A percentile compares a stretch with the other conserved stretches of the same genome.
Evolutionary conservation across 192 early-diverging fungal species (phyloP).

Genomic region (Linnemannia elongata): DNA sequence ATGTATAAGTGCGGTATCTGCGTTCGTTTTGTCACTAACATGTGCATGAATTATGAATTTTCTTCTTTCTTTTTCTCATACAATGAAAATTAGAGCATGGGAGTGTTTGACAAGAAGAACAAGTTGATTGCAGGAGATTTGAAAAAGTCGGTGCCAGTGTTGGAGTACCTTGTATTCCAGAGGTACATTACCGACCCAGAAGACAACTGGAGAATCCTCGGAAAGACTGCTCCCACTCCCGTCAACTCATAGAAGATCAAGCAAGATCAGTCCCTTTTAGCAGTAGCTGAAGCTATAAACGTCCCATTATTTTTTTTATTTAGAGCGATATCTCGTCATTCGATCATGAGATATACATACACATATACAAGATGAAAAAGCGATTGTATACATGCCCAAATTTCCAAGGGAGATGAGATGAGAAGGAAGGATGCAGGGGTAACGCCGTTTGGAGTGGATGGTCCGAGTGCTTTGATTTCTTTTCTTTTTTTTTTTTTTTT

Average conservation of each 20-base stretch:
- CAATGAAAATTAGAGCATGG: conserved; percentile 59
- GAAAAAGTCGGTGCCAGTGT: conserved; percentile 68
- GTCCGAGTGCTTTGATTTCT: neutral
- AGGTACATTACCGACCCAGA: conserved; percentile 68
- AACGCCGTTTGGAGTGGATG: neutral
- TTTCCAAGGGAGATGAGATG: neutral
- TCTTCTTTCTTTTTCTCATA: neutral
- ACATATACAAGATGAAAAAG: no score
- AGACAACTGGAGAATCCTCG: conserved; percentile 75
- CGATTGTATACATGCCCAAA: neutral
- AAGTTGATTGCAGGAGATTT: conserved; percentile 61
- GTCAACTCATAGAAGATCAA: conserved; percentile 13
- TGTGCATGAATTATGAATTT: neutral
- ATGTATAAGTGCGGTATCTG: no score
- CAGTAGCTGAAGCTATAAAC: no score
- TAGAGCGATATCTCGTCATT: no score
- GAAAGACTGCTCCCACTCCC: conserved; percentile 65
- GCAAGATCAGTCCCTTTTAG: no score
- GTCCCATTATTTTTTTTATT: no score
- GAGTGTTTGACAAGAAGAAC: conserved; percentile 64
- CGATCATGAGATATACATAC: no score
- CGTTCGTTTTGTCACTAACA: no score
- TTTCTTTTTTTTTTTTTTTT: conserved; percentile 3
- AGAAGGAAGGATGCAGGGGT: neutral
- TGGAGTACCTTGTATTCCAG: conserved; percentile 80